These are phyloP conservation scores for Globisporangium spiculum DNA, from an alignment of 352 stramenopile species.

Conservation along the genomic window DNA sequence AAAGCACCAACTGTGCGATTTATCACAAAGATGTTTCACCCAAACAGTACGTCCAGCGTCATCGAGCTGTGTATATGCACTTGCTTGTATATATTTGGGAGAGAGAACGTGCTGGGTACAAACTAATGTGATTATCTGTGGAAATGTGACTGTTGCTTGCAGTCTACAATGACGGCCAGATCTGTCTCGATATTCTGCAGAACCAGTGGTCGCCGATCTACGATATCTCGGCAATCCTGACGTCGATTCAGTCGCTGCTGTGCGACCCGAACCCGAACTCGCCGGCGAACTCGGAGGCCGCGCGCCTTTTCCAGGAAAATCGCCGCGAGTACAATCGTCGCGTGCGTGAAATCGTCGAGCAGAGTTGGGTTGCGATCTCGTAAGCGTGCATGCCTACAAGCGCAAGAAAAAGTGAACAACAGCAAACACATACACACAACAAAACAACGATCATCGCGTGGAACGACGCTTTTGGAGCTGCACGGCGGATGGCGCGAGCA, in stretches of 20 bases:
- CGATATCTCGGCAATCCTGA: conserved; percentile 99
- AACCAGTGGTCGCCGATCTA: conserved; percentile 99
- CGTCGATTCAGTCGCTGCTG: conserved; percentile 98
- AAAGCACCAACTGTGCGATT: conserved; percentile 98
- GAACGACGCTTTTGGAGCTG: background rate
- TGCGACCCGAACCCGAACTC: conserved; percentile 99
- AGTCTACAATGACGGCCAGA: conserved; percentile 91
- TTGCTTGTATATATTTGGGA: background rate
- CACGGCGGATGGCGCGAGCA: background rate
- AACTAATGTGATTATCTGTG: conserved; percentile 13
- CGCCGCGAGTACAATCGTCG: conserved; percentile 98
- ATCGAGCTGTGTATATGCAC: background rate
- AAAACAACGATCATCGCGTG: background rate
- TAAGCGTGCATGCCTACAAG: conserved; percentile 24
- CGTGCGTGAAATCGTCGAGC: conserved; percentile 98
- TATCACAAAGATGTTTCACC: conserved; percentile 99
- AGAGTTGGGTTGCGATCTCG: conserved; percentile 93
- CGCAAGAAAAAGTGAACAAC: background rate
- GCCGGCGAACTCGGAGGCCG: conserved; percentile 98
- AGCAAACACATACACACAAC: background rate
- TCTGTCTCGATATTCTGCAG: conserved; percentile 99
- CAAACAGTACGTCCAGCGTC: conserved; percentile 88
- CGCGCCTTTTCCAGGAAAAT: conserved; percentile 98
- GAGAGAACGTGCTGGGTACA: background rate
- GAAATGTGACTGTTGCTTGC: conserved; percentile 6